Conservation (phyloP, 2,329 filamentous ascomycete genomes). For the Penicillium olsonii region DNA sequence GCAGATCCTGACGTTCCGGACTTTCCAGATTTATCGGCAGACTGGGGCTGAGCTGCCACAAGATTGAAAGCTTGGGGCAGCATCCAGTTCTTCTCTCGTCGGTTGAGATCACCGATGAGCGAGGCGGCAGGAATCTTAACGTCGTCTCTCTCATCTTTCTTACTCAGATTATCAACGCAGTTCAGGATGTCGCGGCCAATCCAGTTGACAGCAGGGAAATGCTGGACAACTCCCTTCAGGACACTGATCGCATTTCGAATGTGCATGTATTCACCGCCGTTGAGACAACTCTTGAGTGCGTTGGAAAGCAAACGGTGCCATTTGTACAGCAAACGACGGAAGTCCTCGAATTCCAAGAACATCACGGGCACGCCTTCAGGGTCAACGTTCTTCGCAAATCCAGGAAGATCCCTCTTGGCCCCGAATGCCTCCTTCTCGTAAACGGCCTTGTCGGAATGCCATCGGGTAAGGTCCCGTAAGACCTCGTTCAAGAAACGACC, state of each 20-base stretch:
- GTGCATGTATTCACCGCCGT: conserved; percentile 90
- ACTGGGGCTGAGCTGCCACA: conserved; percentile 18
- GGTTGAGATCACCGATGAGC: conserved; percentile 50
- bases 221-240: conserved; percentile 74
- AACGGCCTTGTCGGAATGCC: conserved; percentile 74
- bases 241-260: conserved; percentile 94
- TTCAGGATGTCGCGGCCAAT: conserved; percentile 63
- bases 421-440: conserved; percentile 86
- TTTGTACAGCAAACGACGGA: conserved; percentile 79
- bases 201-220: conserved; percentile 87
- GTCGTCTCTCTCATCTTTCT: conserved; percentile 50
- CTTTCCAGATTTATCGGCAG: conserved; percentile 28
- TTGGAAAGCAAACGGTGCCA: conserved; percentile 84
- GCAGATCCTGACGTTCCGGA: conserved; percentile 31
- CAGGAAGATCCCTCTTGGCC: conserved; percentile 64
- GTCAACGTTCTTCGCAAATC: conserved; percentile 75
- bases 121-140: conserved; percentile 53
- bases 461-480: conserved; percentile 74
- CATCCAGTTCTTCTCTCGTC: conserved; percentile 52
- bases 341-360: conserved; percentile 81
- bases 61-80: conserved; percentile 50
- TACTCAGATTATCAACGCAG: conserved; percentile 45
- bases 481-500: conserved; percentile 85
- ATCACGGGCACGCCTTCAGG: conserved; percentile 68
- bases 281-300: conserved; percentile 79